These are phyloP conservation scores for Boeremia lycopersici DNA, from an alignment of 2,329 filamentous ascomycete species.

Conservation along the genomic window DNA sequence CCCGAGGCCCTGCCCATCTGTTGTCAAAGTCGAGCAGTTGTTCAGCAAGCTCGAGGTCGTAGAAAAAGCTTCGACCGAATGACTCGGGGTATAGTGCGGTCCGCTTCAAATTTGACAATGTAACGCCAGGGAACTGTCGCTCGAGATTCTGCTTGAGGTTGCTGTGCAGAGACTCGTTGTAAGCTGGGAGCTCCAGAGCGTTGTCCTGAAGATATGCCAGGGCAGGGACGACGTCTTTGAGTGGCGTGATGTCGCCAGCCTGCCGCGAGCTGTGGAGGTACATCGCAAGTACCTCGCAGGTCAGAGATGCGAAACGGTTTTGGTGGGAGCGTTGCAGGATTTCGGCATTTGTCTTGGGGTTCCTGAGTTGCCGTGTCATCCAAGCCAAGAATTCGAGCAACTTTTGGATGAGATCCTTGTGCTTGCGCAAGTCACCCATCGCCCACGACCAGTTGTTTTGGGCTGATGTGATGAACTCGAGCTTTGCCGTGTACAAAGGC, in stretches of 20 bases:
- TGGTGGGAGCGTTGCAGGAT: constrained; percentile 45
- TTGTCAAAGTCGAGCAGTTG: constrained; percentile 77
- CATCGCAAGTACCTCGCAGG: constrained; percentile 89
- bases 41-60: constrained; percentile 76
- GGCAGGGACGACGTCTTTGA: constrained; percentile 74
- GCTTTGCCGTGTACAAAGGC: constrained; percentile 70
- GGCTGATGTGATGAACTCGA: constrained; percentile 85
- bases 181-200: constrained; percentile 77
- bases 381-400: constrained; percentile 72
- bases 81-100: constrained; percentile 69
- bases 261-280: constrained; percentile 87
- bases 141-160: constrained; percentile 87
- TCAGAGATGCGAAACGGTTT: constrained; percentile 71
- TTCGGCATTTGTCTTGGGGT: constrained; percentile 31
- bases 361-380: constrained; percentile 36
- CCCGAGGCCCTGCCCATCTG: constrained; percentile 68
- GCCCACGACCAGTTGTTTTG: constrained; percentile 98
- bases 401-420: constrained; percentile 73
- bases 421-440: constrained; percentile 77
- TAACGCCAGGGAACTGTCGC: constrained; percentile 74
- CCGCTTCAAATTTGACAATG: constrained; percentile 79
- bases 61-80: constrained; percentile 81
- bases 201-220: constrained; percentile 80
- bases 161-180: constrained; percentile 84
- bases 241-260: constrained; percentile 69